Percentiles rank a stretch among this genome's conserved stretches.
Evolutionary conservation across 805 yeast species (phyloP).

Genomic region (Starmerella vitae): DNA sequence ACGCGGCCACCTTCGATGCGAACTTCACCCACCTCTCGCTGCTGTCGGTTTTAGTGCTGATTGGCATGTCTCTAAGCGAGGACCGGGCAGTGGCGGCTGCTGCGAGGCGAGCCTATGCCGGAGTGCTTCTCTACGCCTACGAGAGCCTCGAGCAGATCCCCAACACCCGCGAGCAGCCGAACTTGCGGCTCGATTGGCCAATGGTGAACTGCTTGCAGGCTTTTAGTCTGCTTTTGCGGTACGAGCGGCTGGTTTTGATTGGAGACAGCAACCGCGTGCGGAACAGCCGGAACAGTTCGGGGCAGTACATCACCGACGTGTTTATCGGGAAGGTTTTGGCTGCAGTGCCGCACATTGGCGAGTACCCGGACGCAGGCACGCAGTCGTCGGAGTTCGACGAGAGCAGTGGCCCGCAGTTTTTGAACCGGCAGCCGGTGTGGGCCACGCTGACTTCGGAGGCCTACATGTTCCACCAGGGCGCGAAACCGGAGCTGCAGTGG

Average conservation of each 20-base stretch:
- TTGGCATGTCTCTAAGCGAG: constrained; percentile 24
- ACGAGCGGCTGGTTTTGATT: constrained; percentile 21
- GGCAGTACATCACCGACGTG: constrained; percentile 20
- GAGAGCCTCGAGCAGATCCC: constrained; percentile 12
- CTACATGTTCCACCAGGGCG: constrained; percentile 22
- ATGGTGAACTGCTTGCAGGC: constrained; percentile 24
- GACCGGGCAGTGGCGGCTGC: constrained; percentile 9
- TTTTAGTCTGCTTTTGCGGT: constrained; percentile 22
- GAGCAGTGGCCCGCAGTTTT: not conserved
- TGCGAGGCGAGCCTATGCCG: constrained; percentile 17
- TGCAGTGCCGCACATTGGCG: constrained; percentile 17
- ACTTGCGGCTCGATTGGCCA: constrained; percentile 9
- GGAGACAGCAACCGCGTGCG: constrained; percentile 12
- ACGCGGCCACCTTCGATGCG: constrained; percentile 24
- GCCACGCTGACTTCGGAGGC: constrained; percentile 21
- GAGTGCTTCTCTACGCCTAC: constrained; percentile 20
- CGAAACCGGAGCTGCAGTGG: constrained; percentile 31
- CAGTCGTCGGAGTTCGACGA: not conserved
- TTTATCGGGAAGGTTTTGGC: constrained; percentile 20
- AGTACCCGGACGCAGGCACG: constrained; percentile 2
- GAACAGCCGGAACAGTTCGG: constrained; percentile 10
- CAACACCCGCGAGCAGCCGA: not conserved
- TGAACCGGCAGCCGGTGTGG: constrained; percentile 20
- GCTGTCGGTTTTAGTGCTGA: constrained; percentile 21
- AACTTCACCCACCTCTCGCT: constrained; percentile 20